These are phyloP conservation scores for Geranium rotundifolium DNA, from an alignment of 345 rosid species.

Conservation along the genomic window DNA sequence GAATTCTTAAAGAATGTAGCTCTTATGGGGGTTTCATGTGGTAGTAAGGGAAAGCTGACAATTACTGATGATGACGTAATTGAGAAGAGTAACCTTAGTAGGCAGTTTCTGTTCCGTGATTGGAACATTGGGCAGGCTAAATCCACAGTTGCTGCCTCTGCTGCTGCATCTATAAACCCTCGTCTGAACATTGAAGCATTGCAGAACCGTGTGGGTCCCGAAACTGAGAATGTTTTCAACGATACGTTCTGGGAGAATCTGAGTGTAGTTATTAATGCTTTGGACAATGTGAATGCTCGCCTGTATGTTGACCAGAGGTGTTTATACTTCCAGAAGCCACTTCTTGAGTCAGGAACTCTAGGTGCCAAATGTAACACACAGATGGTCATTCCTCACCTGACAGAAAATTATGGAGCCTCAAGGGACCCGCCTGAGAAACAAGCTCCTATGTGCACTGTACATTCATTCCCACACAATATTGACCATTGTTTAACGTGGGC, in stretches of 20 bases:
- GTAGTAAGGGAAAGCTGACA: slow-evolving; percentile 66
- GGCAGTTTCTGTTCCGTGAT: slow-evolving; percentile 96
- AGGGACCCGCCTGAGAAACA: slow-evolving; percentile 99
- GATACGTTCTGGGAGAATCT: slow-evolving; percentile 91
- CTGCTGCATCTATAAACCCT: slow-evolving; percentile 72
- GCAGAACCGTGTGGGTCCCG: slow-evolving; percentile 92
- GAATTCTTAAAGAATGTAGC: slow-evolving; percentile 93
- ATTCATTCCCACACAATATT: slow-evolving; percentile 97
- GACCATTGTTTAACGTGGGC: slow-evolving; percentile 99
- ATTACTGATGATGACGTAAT: slow-evolving; percentile 98
- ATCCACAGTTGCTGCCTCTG: slow-evolving; percentile 96
- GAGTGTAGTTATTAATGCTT: slow-evolving; percentile 71
- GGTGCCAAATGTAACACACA: slow-evolving; percentile 99
- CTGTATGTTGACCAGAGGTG: slow-evolving; percentile 95
- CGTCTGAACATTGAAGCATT: slow-evolving; percentile 65
- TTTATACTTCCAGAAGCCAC: slow-evolving; percentile 97
- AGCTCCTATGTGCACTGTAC: slow-evolving; percentile 99
- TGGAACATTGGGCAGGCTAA: slow-evolving; percentile 99
- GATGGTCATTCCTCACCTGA: slow-evolving; percentile 94
- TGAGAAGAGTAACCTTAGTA: slow-evolving; percentile 97
- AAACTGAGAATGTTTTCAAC: slow-evolving; percentile 85
- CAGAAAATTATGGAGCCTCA: slow-evolving; percentile 98
- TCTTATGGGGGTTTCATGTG: slow-evolving; percentile 93
- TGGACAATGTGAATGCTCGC: slow-evolving; percentile 95
- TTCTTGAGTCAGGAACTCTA: slow-evolving; percentile 96